Evolutionary conservation across 257 asterid species (phyloP).

Genomic region (Solanum gandarillasii): DNA sequence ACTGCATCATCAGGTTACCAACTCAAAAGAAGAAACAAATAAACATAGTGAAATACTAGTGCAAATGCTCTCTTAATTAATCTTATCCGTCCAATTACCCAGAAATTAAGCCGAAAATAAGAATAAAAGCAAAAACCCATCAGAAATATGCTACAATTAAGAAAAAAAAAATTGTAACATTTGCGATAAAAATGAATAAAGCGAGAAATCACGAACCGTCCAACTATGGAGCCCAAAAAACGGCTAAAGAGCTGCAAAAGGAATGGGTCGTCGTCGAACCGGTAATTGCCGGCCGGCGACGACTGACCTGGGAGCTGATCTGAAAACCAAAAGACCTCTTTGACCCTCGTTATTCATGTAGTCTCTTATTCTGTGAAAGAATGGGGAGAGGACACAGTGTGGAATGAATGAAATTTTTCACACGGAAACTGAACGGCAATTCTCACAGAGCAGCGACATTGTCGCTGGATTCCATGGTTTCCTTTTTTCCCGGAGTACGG

Average conservation of each 20-base stretch:
- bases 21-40: not conserved
- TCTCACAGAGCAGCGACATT: not conserved
- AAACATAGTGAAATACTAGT: not conserved
- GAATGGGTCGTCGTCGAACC: not conserved
- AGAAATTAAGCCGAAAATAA: not conserved
- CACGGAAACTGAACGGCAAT: not conserved
- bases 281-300: not conserved
- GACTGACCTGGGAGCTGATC: not conserved
- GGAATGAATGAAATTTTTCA: not conserved
- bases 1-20: not conserved
- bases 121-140: not conserved
- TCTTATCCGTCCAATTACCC: not conserved
- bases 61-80: not conserved
- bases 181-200: not conserved
- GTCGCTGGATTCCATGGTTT: not conserved
- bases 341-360: not conserved
- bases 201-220: not conserved
- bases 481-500: not conserved
- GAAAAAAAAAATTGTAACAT: not conserved
- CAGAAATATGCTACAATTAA: not conserved
- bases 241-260: not conserved
- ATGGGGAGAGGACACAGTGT: not conserved
- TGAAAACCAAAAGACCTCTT: not conserved
- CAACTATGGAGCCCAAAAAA: not conserved
- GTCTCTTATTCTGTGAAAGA: not conserved